A percentile compares a stretch with the other conserved stretches of the same genome.
These are phyloP conservation scores for Saccharomyces eubayanus DNA, from an alignment of 805 yeast species.

Conservation along the genomic window DNA sequence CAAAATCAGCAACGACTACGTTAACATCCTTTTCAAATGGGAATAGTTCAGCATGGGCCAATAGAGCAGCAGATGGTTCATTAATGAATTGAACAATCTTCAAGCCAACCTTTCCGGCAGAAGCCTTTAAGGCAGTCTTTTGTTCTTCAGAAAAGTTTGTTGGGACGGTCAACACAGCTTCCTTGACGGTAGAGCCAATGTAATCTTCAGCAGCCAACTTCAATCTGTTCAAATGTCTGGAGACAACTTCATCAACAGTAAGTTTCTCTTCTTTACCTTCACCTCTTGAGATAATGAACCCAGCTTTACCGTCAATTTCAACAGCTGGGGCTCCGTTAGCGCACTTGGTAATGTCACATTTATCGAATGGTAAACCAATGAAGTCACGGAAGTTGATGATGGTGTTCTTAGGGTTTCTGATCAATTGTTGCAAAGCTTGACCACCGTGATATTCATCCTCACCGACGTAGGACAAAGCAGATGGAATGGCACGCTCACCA, in stretches of 20 bases:
- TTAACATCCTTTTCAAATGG: constrained; percentile 24
- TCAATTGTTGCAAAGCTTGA: constrained; percentile 86
- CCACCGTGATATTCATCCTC: constrained; percentile 95
- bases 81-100: constrained; percentile 78
- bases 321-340: constrained; percentile 43
- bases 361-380: constrained; percentile 65
- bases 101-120: constrained; percentile 65
- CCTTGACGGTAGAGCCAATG: constrained; percentile 71
- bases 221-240: constrained; percentile 76
- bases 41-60: constrained; percentile 63
- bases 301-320: constrained; percentile 50
- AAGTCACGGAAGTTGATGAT: constrained; percentile 88
- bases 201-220: constrained; percentile 88
- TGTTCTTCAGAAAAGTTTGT: constrained; percentile 75
- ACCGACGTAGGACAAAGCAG: constrained; percentile 85
- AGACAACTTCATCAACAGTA: constrained; percentile 67
- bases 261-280: constrained; percentile 46
- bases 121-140: constrained; percentile 49
- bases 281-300: constrained; percentile 47
- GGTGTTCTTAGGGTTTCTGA: constrained; percentile 84
- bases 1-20: constrained; percentile 86
- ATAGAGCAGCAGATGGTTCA: constrained; percentile 87
- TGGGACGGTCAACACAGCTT: constrained; percentile 85
- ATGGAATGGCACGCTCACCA: constrained; percentile 95
- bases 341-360: constrained; percentile 59